phyloP scores from a whole-genome alignment of 176 grass and related monocot genomes.

The Bolboschoenus planiculmis region DNA sequence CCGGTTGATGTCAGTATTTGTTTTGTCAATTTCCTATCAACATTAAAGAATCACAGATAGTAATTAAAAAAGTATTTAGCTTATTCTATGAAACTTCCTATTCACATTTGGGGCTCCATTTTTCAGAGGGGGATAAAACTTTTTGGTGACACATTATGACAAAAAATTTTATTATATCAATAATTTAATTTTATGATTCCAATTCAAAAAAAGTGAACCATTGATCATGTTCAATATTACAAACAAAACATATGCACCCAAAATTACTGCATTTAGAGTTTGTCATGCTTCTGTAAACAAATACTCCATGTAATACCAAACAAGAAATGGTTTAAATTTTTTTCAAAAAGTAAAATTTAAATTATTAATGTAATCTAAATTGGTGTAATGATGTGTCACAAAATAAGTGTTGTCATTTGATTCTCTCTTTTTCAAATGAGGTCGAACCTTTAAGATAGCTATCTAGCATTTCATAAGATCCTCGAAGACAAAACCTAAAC shows the following conservation, averaged over 20 bases:
- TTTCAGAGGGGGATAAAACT: not conserved
- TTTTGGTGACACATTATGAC: not conserved
- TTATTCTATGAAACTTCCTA: not conserved
- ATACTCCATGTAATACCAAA: not conserved
- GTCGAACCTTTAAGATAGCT: not conserved
- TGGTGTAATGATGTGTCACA: not conserved
- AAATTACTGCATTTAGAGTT: not conserved
- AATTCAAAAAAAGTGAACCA: too few relatives aligned
- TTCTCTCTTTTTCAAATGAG: not conserved
- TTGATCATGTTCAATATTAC: too few relatives aligned
- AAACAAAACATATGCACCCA: too few relatives aligned
- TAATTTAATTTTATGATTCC: too few relatives aligned
- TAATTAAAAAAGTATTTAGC: not conserved
- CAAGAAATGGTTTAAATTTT: not conserved
- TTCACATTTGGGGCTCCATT: not conserved
- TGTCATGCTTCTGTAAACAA: not conserved
- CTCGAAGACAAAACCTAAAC: not conserved
- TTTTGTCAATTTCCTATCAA: constrained; percentile 89
- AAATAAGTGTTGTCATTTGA: not conserved
- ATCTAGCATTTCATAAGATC: not conserved
- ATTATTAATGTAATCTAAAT: too few relatives aligned
- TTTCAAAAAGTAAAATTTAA: too few relatives aligned
- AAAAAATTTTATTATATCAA: too few relatives aligned
- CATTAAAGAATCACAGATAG: not conserved
- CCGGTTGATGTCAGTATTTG: constrained; percentile 75